Conservation (phyloP, 495 filamentous ascomycete species). For the Aspergillus haitiensis region DNA sequence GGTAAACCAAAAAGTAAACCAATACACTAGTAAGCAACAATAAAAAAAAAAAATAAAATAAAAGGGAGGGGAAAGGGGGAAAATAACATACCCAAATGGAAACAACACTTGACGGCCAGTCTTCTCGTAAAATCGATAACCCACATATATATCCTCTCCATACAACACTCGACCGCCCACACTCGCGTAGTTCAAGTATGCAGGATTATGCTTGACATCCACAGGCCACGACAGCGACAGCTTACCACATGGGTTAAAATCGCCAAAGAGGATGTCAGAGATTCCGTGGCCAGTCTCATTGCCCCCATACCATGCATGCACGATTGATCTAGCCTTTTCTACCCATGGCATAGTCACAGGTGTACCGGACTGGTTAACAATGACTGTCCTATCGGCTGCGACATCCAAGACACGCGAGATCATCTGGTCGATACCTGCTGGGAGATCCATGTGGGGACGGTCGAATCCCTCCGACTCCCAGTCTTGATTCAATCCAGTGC, state of each 20-base stretch:
- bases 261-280: slow-evolving; percentile 72
- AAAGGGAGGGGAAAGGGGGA: neutral
- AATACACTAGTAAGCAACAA: slow-evolving; percentile 53
- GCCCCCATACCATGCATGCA: slow-evolving; percentile 71
- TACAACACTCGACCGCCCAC: slow-evolving; percentile 64
- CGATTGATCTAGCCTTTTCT: slow-evolving; percentile 58
- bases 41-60: too few relatives aligned
- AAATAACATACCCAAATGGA: slow-evolving; percentile 59
- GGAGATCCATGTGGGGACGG: slow-evolving; percentile 72
- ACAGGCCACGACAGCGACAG: slow-evolving; percentile 64
- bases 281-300: slow-evolving; percentile 78
- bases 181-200: slow-evolving; percentile 69
- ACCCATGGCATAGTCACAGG: slow-evolving; percentile 81
- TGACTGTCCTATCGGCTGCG: slow-evolving; percentile 63
- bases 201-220: slow-evolving; percentile 69
- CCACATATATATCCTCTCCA: slow-evolving; percentile 74
- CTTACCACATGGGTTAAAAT: slow-evolving; percentile 73
- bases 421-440: slow-evolving; percentile 62
- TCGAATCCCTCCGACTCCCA: slow-evolving; percentile 88
- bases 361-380: slow-evolving; percentile 77
- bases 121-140: slow-evolving; percentile 81
- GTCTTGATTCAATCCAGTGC: slow-evolving; percentile 75
- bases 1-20: neutral
- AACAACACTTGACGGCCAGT: slow-evolving; percentile 63
- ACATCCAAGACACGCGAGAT: slow-evolving; percentile 63